These are phyloP conservation scores for Anisodus tanguticus DNA, from an alignment of 257 asterid species.

Conservation along the genomic window DNA sequence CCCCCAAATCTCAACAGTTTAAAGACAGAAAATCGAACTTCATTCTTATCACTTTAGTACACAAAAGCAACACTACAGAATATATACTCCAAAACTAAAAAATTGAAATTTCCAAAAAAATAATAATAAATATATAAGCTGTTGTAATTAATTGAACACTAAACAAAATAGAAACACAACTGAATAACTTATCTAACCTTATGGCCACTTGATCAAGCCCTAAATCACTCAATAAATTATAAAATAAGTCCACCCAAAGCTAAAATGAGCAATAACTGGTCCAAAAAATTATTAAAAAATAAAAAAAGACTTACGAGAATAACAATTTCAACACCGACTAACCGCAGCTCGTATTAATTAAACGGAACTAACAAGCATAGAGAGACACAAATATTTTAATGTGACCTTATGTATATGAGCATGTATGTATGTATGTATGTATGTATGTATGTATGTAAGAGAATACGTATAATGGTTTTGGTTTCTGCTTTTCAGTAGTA, in stretches of 20 bases:
- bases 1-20: neutral
- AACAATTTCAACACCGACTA: neutral
- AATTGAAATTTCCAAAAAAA: neutral
- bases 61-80: neutral
- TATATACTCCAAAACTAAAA: neutral
- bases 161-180: neutral
- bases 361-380: neutral
- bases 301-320: neutral
- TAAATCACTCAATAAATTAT: slow-evolving; percentile 28
- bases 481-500: slow-evolving; percentile 31
- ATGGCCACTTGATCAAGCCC: slow-evolving; percentile 44
- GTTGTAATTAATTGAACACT: neutral
- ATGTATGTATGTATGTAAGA: too few relatives aligned
- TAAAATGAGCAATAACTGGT: slow-evolving; percentile 23
- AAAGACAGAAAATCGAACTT: neutral
- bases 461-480: neutral
- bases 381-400: neutral
- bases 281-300: neutral
- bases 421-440: neutral
- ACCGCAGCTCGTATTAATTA: neutral
- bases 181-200: neutral
- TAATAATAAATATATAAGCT: neutral
- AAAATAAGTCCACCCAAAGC: slow-evolving; percentile 40
- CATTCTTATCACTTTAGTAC: neutral
- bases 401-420: neutral